Conservation (phyloP, 1,284 basidiomycete genomes). For the Fomitopsis betulina region DNA sequence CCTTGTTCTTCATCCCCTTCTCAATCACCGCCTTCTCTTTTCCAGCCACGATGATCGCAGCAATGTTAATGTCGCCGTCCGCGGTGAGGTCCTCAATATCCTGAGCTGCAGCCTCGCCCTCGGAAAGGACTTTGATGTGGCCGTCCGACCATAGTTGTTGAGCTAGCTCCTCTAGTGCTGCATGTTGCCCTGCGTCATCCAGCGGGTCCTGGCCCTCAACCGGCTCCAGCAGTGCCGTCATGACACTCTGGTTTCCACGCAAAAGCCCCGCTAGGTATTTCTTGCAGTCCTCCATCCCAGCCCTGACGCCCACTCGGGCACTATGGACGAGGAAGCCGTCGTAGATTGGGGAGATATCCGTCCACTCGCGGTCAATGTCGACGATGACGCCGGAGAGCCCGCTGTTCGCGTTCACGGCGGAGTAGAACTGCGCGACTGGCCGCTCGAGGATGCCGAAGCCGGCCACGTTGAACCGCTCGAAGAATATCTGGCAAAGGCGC, state of each 20-base stretch:
- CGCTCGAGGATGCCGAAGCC: conserved; percentile 82
- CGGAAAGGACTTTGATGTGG: conserved; percentile 65
- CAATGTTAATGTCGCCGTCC: conserved; percentile 83
- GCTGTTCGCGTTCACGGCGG: conserved; percentile 48
- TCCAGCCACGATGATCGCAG: conserved; percentile 76
- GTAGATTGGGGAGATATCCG: conserved; percentile 76
- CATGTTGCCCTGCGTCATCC: conserved; percentile 35
- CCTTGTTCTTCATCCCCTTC: conserved; percentile 72
- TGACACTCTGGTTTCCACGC: conserved; percentile 58
- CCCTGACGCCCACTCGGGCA: conserved; percentile 51
- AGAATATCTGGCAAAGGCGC: conserved; percentile 81
- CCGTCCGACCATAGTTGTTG: conserved; percentile 56
- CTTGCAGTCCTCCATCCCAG: conserved; percentile 77
- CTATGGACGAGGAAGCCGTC: conserved; percentile 71
- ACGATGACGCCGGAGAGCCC: conserved; percentile 78
- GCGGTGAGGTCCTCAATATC: conserved; percentile 41
- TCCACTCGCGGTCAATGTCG: conserved; percentile 77
- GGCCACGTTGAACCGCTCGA: conserved; percentile 93
- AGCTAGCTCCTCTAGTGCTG: conserved; percentile 53
- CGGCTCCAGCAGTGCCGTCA: conserved; percentile 53
- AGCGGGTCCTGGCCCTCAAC: conserved; percentile 32
- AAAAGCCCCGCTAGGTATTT: conserved; percentile 72
- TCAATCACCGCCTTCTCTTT: conserved; percentile 82
- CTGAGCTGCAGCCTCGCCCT: conserved; percentile 54
- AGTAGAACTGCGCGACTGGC: conserved; percentile 81